Conservation (phyloP, 2,329 filamentous ascomycete species). For the Podosphaera leucotricha region DNA sequence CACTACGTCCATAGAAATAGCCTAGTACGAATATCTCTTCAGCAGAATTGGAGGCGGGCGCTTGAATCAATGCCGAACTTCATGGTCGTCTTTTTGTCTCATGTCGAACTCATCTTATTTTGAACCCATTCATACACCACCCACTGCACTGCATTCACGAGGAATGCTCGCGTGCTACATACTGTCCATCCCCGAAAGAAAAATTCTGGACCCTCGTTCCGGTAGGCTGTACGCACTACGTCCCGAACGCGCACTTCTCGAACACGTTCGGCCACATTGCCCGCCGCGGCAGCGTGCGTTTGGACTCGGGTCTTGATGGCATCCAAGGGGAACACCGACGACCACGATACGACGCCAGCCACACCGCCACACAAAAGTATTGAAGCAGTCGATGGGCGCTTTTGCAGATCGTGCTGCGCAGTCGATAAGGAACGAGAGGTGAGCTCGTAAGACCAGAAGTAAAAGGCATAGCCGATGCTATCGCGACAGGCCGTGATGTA, state of each 20-base stretch:
- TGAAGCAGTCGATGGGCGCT: slow-evolving; percentile 24
- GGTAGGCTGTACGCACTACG: slow-evolving; percentile 43
- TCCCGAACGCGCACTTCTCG: slow-evolving; percentile 29
- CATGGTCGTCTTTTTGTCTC: too few species aligned
- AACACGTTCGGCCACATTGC: neutral
- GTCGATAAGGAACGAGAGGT: slow-evolving; percentile 26
- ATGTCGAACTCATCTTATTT: slow-evolving; percentile 13
- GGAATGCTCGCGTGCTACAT: slow-evolving; percentile 67
- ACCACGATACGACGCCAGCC: slow-evolving; percentile 74
- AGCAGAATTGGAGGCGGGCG: too few species aligned
- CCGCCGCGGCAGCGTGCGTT: slow-evolving; percentile 29
- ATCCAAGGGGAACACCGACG: slow-evolving; percentile 73
- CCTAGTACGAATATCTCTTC: too few species aligned
- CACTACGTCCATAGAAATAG: too few species aligned
- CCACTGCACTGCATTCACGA: slow-evolving; percentile 90
- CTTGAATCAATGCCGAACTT: too few species aligned
- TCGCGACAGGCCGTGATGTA: slow-evolving; percentile 62
- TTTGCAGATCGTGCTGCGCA: neutral
- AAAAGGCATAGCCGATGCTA: slow-evolving; percentile 87
- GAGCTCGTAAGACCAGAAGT: slow-evolving; percentile 83
- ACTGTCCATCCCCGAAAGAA: slow-evolving; percentile 58
- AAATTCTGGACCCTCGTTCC: slow-evolving; percentile 30
- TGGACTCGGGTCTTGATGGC: slow-evolving; percentile 87
- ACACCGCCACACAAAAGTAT: slow-evolving; percentile 66
- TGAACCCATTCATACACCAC: slow-evolving; percentile 79